Conservation (phyloP, 495 filamentous ascomycete genomes). For the Darksidea phi region DNA sequence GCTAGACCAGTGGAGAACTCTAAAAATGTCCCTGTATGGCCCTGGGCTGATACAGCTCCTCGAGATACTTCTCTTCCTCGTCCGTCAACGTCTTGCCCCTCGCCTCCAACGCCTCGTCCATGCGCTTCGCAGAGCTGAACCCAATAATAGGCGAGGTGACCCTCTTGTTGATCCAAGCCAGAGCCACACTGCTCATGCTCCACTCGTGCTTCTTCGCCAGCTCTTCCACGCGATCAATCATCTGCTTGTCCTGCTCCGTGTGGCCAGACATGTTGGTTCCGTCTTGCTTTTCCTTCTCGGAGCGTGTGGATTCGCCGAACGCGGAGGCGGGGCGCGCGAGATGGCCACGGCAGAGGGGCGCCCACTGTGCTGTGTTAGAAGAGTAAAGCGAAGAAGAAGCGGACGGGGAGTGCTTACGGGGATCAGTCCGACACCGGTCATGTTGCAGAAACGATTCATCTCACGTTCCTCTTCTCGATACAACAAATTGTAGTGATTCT, state of each 20-base stretch:
- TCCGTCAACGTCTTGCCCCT: slow-evolving; percentile 34
- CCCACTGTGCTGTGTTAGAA: slow-evolving; percentile 34
- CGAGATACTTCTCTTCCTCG: slow-evolving; percentile 39
- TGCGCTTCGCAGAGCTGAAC: slow-evolving; percentile 36
- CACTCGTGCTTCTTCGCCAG: slow-evolving; percentile 45
- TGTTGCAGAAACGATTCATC: slow-evolving; percentile 45
- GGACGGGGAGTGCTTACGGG: slow-evolving; percentile 25
- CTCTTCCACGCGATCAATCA: slow-evolving; percentile 43
- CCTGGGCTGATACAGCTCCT: slow-evolving; percentile 37
- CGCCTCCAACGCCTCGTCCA: slow-evolving; percentile 38
- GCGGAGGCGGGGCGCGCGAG: slow-evolving; percentile 39
- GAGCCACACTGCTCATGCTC: slow-evolving; percentile 42
- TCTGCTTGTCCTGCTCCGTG: slow-evolving; percentile 38
- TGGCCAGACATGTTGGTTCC: slow-evolving; percentile 12
- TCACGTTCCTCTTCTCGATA: slow-evolving; percentile 47
- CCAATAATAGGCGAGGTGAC: slow-evolving; percentile 44
- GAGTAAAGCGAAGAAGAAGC: no score
- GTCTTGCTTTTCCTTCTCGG: slow-evolving; percentile 34
- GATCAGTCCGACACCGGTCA: slow-evolving; percentile 43
- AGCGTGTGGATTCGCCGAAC: slow-evolving; percentile 36
- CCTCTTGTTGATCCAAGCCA: slow-evolving; percentile 44
- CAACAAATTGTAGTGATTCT: slow-evolving; percentile 45
- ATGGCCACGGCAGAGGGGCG: slow-evolving; percentile 43
- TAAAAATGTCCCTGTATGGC: slow-evolving; percentile 32
- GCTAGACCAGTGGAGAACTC: no score